These are phyloP conservation scores for Dioszegia crocea DNA, from an alignment of 768 basidiomycete species.

Conservation along the genomic window DNA sequence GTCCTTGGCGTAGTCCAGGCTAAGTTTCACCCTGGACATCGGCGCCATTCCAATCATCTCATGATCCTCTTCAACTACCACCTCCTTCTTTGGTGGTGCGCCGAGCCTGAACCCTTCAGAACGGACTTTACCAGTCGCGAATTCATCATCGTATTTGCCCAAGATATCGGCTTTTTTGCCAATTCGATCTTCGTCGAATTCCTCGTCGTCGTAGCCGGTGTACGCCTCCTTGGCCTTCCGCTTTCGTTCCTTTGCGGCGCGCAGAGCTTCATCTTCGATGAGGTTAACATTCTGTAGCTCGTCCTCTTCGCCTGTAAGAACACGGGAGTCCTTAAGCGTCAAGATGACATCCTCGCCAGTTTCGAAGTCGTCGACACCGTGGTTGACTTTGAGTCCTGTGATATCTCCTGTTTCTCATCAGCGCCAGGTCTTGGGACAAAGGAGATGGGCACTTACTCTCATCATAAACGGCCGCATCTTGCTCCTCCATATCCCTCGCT, in stretches of 20 bases:
- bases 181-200: constrained; percentile 61
- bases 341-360: constrained; percentile 94
- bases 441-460: constrained; percentile 52
- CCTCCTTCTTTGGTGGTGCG: constrained; percentile 49
- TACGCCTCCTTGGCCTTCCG: constrained; percentile 85
- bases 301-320: constrained; percentile 97
- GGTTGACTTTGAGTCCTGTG: constrained; percentile 88
- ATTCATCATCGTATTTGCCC: constrained; percentile 88
- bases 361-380: constrained; percentile 84
- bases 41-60: constrained; percentile 65
- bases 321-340: constrained; percentile 91
- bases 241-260: constrained; percentile 60
- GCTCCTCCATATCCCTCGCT: constrained; percentile 73
- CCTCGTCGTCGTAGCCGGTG: constrained; percentile 94
- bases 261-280: constrained; percentile 68
- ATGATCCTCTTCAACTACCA: constrained; percentile 56
- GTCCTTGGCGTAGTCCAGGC: constrained; percentile 89
- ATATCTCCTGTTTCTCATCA: constrained; percentile 56
- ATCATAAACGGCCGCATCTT: constrained; percentile 80
- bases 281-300: constrained; percentile 94
- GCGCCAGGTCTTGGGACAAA: background rate
- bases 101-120: constrained; percentile 74
- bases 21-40: constrained; percentile 57
- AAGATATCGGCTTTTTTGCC: constrained; percentile 80
- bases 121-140: constrained; percentile 62